Conservation (phyloP, 352 stramenopile genomes). For the Phytophthora tentaculata region DNA sequence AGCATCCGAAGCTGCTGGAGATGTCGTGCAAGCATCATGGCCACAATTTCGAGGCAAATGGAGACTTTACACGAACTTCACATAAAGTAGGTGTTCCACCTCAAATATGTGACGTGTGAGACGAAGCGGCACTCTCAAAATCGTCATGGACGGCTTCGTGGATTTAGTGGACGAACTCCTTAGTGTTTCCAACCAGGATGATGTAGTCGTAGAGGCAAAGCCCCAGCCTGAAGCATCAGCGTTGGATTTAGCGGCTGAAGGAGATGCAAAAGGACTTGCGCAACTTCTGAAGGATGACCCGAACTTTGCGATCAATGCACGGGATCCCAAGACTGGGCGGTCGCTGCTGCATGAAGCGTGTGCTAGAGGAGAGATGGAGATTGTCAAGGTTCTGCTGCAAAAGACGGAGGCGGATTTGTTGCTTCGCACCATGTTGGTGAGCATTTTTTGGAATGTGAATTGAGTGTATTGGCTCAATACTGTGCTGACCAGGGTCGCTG, state of each 20-base stretch:
- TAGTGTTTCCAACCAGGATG: slow-evolving; percentile 10
- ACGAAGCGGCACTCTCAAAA: slow-evolving; percentile 5
- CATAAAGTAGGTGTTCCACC: slow-evolving; percentile 15
- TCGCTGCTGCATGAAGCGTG: slow-evolving; percentile 72
- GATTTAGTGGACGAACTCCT: slow-evolving; percentile 63
- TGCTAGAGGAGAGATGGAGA: slow-evolving; percentile 50
- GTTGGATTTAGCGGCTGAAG: slow-evolving; percentile 41
- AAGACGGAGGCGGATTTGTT: slow-evolving; percentile 55
- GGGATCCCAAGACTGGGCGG: slow-evolving; percentile 44
- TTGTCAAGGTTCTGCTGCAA: slow-evolving; percentile 63
- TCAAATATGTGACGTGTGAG: slow-evolving; percentile 41
- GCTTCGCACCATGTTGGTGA: slow-evolving; percentile 71
- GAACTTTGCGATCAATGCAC: slow-evolving; percentile 43
- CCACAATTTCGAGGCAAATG: slow-evolving; percentile 14
- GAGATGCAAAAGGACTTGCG: slow-evolving; percentile 35
- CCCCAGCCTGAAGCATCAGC: slow-evolving; percentile 6
- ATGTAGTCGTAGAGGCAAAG: background rate
- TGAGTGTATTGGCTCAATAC: background rate
- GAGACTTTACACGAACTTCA: slow-evolving; percentile 5
- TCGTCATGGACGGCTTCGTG: slow-evolving; percentile 32
- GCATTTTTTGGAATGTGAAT: background rate
- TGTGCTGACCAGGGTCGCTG: slow-evolving; percentile 51
- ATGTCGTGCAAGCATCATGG: slow-evolving; percentile 26
- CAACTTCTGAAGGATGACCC: slow-evolving; percentile 27
- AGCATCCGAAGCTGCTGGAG: slow-evolving; percentile 21